Evolutionary conservation across 31 red algal genomes (phyloP), one percentile per base, ranked within the genome.

Genomic region (Odonthalia washingtoniensis): DNA sequence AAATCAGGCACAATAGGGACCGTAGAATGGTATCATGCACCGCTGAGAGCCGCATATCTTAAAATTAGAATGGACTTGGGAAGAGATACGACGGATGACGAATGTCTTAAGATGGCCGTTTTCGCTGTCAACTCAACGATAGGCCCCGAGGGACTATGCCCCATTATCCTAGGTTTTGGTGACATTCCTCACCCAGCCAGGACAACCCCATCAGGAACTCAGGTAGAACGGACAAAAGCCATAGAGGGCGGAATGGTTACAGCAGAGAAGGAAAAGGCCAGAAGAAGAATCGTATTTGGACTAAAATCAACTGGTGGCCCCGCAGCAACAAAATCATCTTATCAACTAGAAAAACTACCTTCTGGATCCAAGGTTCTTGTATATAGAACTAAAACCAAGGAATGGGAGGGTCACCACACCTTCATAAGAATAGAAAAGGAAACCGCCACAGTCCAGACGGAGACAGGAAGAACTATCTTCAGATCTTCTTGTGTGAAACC

Each of bases 21-120:
- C 34, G 70, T 86, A 9, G 83, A 86, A 75, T 33, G 83, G 16
- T 86, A 86, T 46, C 83, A 76, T 70, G 69, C 27, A 4, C 70
- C 83, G 17, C 66, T 86, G 4, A 31, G 80, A 4, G 3, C 21
- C 18, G 80, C 80, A 41, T 83, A 40, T 44, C 17, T 18, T 3
- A 83, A 70, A 34, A 36, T 70, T 5, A 4, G 62, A 27, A 34
- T 16, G 3, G 42, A 18, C 5, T 31, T 70, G 3, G 18, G 26
- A n/a, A 31, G 33, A 32, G 16, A 4, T 3, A 64, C 66, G 38
- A 46, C 62, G 16, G 39, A 16, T 46, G 67, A 27, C 14, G 14
- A 72, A 12, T 17, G 16, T 72, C 39, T 16, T 14, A 38, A 83
- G 57, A 83, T 86, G 31, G 67, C 83, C 4, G 67, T 53, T 31